These are phyloP conservation scores for Adansonia gregorii DNA, from an alignment of 441 rosid species.

Conservation along the genomic window DNA sequence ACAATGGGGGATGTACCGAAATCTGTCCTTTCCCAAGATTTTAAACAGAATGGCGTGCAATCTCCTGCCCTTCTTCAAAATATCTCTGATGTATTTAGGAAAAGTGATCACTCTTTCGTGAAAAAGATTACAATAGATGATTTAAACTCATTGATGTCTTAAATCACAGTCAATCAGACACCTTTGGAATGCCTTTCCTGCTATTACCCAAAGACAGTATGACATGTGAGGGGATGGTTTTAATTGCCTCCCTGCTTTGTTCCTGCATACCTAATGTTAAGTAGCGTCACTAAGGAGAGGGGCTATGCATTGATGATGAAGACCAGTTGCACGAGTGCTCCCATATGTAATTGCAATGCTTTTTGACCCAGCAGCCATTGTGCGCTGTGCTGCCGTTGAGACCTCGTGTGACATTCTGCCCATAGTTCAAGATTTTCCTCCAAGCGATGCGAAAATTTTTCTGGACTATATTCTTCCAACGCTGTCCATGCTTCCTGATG, in stretches of 20 bases:
- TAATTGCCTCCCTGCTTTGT: slow-evolving; percentile 94
- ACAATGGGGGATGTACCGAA: slow-evolving; percentile 35
- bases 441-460: slow-evolving; percentile 96
- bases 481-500: slow-evolving; percentile 99
- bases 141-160: slow-evolving; percentile 73
- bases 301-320: slow-evolving; percentile 93
- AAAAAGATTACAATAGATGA: slow-evolving; percentile 81
- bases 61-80: slow-evolving; percentile 22
- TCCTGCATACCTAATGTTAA: slow-evolving; percentile 95
- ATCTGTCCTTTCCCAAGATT: slow-evolving; percentile 46
- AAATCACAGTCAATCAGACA: slow-evolving; percentile 83
- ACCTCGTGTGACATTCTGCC: slow-evolving; percentile 94
- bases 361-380: slow-evolving; percentile 92
- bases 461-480: slow-evolving; percentile 98
- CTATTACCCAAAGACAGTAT: slow-evolving; percentile 67
- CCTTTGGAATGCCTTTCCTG: slow-evolving; percentile 83
- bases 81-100: slow-evolving; percentile 76
- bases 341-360: slow-evolving; percentile 94
- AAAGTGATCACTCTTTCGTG: slow-evolving; percentile 74
- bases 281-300: slow-evolving; percentile 94
- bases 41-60: slow-evolving; percentile 36
- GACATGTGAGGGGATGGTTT: slow-evolving; percentile 97
- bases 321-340: slow-evolving; percentile 95
- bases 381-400: slow-evolving; percentile 93
- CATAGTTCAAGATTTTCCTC: slow-evolving; percentile 94